Evolutionary conservation across 495 filamentous ascomycete species (phyloP).

Genomic region (Penicillium arizonense): DNA sequence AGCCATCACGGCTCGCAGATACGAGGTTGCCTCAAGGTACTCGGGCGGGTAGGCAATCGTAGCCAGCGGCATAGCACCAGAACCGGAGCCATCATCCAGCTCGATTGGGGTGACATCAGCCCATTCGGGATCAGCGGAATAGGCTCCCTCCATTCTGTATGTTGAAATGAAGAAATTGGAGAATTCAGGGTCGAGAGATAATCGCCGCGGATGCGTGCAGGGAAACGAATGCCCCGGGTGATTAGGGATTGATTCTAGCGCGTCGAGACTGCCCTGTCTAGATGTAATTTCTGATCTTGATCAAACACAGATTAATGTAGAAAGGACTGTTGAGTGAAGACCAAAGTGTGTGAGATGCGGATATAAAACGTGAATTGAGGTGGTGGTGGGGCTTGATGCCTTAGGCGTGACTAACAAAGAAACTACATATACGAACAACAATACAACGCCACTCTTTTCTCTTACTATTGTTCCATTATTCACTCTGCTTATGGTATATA

Average conservation of each 20-base stretch:
- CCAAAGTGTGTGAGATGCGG: neutral
- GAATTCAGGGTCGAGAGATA: neutral
- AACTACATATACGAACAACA: conserved; percentile 19
- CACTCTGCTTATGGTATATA: neutral
- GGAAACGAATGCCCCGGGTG: neutral
- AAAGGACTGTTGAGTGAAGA: neutral
- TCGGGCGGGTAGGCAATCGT: conserved; percentile 83
- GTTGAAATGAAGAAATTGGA: neutral
- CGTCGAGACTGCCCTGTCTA: neutral
- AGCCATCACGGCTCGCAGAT: conserved; percentile 92
- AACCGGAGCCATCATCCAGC: conserved; percentile 67
- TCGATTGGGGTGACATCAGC: conserved; percentile 79
- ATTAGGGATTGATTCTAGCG: neutral
- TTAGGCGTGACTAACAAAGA: conserved; percentile 14
- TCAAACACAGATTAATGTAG: neutral
- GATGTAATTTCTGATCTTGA: neutral
- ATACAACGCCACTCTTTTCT: conserved; percentile 12
- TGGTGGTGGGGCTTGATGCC: conserved; percentile 22
- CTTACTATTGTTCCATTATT: conserved; percentile 4
- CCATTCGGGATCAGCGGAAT: conserved; percentile 74
- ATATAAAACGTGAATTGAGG: conserved; percentile 11
- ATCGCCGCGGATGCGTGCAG: conserved; percentile 1
- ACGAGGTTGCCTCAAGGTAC: conserved; percentile 84
- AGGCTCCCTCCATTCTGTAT: conserved; percentile 40
- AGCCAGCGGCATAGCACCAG: conserved; percentile 67